These are phyloP conservation scores for Orbilia javanica DNA, from an alignment of 2,329 filamentous ascomycete species.

Conservation along the genomic window DNA sequence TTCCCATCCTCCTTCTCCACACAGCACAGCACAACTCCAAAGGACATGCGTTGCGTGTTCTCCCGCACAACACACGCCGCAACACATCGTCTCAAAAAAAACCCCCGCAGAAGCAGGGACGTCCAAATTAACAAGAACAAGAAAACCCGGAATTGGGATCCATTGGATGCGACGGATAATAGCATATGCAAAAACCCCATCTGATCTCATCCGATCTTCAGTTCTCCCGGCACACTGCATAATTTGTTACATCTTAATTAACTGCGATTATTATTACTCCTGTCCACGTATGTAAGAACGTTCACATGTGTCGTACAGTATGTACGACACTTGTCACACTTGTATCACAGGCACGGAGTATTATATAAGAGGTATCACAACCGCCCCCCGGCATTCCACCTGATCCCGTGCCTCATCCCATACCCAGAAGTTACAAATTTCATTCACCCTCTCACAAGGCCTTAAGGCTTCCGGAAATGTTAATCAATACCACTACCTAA, in stretches of 20 bases:
- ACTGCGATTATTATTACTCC: not conserved
- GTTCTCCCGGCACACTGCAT: not conserved
- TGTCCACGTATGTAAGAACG: not conserved
- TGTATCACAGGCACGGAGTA: too few relatives aligned
- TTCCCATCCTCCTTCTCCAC: not conserved
- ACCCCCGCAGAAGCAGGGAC: not conserved
- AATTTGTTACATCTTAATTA: not conserved
- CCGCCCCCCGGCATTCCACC: too few relatives aligned
- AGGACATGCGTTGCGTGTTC: slow-evolving; percentile 1
- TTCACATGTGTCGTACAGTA: too few relatives aligned
- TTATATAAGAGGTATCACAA: too few relatives aligned
- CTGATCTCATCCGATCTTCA: not conserved
- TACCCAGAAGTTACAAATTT: too few relatives aligned
- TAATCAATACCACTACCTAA: too few relatives aligned
- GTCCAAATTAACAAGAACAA: slow-evolving; percentile 1
- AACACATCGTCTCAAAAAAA: not conserved
- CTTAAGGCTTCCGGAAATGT: too few relatives aligned
- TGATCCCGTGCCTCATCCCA: too few relatives aligned
- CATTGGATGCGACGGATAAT: slow-evolving; percentile 10
- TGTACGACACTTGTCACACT: too few relatives aligned
- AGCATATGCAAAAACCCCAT: too few relatives aligned
- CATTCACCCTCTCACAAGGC: too few relatives aligned
- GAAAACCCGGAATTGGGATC: slow-evolving; percentile 4
- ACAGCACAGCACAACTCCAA: too few relatives aligned
- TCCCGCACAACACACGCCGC: not conserved